These are phyloP conservation scores for Penicillium sp. DNA, from an alignment of 2,329 filamentous ascomycete genomes.

Conservation along the genomic window DNA sequence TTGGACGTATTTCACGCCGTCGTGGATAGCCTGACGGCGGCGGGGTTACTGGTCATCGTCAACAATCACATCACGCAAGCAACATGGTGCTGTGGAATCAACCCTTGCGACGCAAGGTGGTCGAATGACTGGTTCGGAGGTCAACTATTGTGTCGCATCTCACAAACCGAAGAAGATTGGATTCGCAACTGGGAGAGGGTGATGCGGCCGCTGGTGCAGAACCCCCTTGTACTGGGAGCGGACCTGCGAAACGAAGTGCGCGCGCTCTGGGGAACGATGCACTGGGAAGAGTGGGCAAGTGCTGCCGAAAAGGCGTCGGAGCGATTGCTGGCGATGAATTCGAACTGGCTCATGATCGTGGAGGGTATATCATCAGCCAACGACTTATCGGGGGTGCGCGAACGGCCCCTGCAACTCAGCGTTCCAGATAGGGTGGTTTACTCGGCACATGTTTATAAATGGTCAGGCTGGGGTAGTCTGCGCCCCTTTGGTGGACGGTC, in stretches of 20 bases:
- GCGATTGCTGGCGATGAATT: conserved; percentile 57
- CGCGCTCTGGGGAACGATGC: conserved; percentile 67
- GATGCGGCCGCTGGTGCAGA: conserved; percentile 59
- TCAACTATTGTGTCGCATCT: conserved; percentile 55
- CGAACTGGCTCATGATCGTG: conserved; percentile 65
- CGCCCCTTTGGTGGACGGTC: conserved; percentile 60
- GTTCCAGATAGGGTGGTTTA: conserved; percentile 60
- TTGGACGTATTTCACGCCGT: conserved; percentile 62
- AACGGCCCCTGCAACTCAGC: conserved; percentile 58
- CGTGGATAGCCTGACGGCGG: conserved; percentile 59
- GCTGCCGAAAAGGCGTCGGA: conserved; percentile 65
- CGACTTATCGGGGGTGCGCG: conserved; percentile 57
- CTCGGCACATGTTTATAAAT: conserved; percentile 66
- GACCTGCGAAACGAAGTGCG: conserved; percentile 69
- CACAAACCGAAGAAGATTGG: conserved; percentile 64
- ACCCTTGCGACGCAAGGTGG: conserved; percentile 67
- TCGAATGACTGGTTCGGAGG: conserved; percentile 61
- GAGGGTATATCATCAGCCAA: conserved; percentile 68
- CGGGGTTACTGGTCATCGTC: conserved; percentile 63
- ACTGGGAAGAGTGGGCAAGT: conserved; percentile 62
- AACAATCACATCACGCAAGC: conserved; percentile 71
- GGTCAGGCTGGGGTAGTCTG: conserved; percentile 67
- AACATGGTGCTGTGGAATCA: conserved; percentile 67
- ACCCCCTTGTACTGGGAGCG: conserved; percentile 63
- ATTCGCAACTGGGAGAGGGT: conserved; percentile 65